Evolutionary conservation across 768 basidiomycete genomes (phyloP), one percentile per base, ranked within the genome.

Genomic region (Tricholoma sp.): DNA sequence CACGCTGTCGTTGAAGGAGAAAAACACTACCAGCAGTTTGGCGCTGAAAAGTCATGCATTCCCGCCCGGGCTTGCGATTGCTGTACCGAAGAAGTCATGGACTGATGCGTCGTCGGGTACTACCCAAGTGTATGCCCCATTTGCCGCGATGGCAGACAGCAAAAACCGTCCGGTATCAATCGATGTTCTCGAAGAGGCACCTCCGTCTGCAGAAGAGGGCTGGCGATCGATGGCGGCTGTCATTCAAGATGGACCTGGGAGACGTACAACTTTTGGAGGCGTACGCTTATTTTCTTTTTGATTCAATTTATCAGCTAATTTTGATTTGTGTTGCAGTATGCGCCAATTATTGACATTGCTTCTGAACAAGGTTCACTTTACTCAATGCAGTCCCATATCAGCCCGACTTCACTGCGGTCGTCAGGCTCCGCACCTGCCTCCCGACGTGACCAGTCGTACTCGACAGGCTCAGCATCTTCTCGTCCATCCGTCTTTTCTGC

Each of bases 111-210:
- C 62, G 31, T 66, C 63, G 0, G 48, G 54, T 48, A 49, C 57
- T 13, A 53, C 60, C 0, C 63, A 61, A 6, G 51, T 59, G 18
- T 42, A 60, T n/a, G 33, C 42, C 4, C 58, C 66, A 8, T 54
- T 61, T 17, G 47, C 57, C 34, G 34, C 53, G 3, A 20, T 63
- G 36, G 57, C 63, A 7, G 56, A 49, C 51, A 53, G 69, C 69
- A 50, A 76, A 68, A 59, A 67, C 61, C 53, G 65, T 57, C 59
- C 2, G n/a, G 71, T 84, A 53, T 69, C 76, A 3, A 77, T 84
- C 17, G 86, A 89, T 63, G 65, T 88, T 5, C 70, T 88, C 13
- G 89, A 91, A 58, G 85, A 88, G 33, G 84, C 77, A 20, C 88
- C 89, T 7, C 88, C 89, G 2, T 65, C 65, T 54, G 82, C 88